These are phyloP conservation scores for Gymnopus androsaceus DNA, from an alignment of 1,284 basidiomycete species.

Conservation along the genomic window DNA sequence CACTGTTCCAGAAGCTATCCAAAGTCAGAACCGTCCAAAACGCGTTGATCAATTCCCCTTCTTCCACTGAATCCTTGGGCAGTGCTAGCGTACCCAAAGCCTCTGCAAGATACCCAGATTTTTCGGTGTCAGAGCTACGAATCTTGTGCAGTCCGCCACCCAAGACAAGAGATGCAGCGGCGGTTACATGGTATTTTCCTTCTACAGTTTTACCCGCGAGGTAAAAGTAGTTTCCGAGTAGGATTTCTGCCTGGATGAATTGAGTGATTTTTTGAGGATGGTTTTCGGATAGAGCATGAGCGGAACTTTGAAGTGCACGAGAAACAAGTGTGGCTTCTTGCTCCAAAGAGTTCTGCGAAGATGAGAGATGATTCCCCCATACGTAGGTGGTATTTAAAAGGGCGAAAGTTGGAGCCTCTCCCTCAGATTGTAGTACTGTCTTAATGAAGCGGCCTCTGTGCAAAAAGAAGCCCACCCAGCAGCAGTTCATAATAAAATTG, in stretches of 20 bases:
- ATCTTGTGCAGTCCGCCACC: conserved; percentile 39
- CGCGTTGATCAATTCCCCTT: conserved; percentile 46
- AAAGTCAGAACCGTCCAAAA: conserved; percentile 49
- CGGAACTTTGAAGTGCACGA: conserved; percentile 28
- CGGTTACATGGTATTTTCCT: conserved; percentile 43
- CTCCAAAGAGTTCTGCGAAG: conserved; percentile 1
- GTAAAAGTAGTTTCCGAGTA: conserved; percentile 48
- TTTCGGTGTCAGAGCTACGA: conserved; percentile 25
- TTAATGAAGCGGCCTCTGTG: conserved; percentile 3
- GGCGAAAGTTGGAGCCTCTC: conserved; percentile 21
- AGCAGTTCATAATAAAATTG: conserved; percentile 1
- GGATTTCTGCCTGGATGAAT: conserved; percentile 46
- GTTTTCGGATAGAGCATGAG: conserved; percentile 27
- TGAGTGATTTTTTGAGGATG: conserved; percentile 41
- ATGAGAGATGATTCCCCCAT: conserved; percentile 27
- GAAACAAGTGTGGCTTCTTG: conserved; percentile 3
- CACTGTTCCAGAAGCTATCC: conserved; percentile 43
- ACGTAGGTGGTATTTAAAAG: conserved; percentile 28
- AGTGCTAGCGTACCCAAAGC: conserved; percentile 15
- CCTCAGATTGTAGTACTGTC: not conserved
- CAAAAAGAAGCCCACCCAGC: conserved; percentile 8
- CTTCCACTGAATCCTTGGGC: conserved; percentile 38
- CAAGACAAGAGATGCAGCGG: conserved; percentile 43
- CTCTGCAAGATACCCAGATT: not conserved
- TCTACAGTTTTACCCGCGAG: conserved; percentile 41